A percentile compares a stretch with the other conserved stretches of the same genome.
Conservation (phyloP, 257 asterid genomes). For the Handroanthus guayacan region DNA sequence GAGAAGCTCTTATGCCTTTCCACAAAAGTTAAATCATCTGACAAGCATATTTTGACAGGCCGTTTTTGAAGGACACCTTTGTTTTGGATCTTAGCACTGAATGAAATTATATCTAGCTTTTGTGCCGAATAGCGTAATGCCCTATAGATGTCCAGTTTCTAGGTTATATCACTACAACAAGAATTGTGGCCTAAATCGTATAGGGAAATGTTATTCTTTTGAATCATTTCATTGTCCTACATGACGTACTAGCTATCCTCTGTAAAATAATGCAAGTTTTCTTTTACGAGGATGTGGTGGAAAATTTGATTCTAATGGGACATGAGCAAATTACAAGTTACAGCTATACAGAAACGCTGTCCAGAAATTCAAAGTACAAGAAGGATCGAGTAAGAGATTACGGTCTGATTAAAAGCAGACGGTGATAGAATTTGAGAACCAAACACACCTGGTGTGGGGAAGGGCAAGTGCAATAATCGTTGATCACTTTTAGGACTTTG, state of each 20-base stretch:
- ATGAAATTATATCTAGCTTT: slow-evolving; percentile 27
- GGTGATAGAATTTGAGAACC: slow-evolving; percentile 27
- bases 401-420: slow-evolving; percentile 27
- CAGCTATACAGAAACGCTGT: slow-evolving; percentile 18
- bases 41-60: slow-evolving; percentile 35
- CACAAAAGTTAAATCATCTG: slow-evolving; percentile 37
- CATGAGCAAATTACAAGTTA: slow-evolving; percentile 26
- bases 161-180: slow-evolving; percentile 12
- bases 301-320: neutral
- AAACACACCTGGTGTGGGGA: slow-evolving; percentile 38
- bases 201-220: slow-evolving; percentile 16
- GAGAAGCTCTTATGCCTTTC: slow-evolving; percentile 33
- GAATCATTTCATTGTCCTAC: slow-evolving; percentile 18
- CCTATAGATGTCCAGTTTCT: slow-evolving; percentile 13
- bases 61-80: slow-evolving; percentile 30
- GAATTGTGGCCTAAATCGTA: slow-evolving; percentile 8
- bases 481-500: slow-evolving; percentile 5
- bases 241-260: neutral
- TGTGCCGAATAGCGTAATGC: slow-evolving; percentile 18
- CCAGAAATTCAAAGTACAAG: slow-evolving; percentile 19
- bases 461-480: slow-evolving; percentile 26
- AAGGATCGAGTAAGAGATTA: slow-evolving; percentile 19
- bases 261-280: neutral
- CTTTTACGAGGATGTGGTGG: neutral
- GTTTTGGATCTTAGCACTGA: slow-evolving; percentile 27